Conservation (phyloP, 805 yeast genomes). For the Saturnispora dispora region DNA sequence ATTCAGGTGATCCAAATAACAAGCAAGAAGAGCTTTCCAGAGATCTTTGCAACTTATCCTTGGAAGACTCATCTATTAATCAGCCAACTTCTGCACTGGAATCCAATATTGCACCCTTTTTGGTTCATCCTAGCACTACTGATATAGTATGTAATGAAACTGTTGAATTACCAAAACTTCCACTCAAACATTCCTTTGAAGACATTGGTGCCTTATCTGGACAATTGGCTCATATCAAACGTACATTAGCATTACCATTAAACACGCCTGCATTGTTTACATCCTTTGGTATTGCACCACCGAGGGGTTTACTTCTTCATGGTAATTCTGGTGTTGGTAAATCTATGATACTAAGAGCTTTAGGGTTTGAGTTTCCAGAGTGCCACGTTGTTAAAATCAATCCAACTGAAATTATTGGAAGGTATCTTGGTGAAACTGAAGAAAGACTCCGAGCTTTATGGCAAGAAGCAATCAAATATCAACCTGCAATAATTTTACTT, state of each 20-base stretch:
- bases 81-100: not conserved
- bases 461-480: constrained; percentile 74
- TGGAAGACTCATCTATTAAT: not conserved
- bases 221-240: constrained; percentile 51
- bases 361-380: constrained; percentile 59
- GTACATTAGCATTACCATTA: constrained; percentile 73
- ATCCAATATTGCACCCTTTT: constrained; percentile 13
- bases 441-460: constrained; percentile 72
- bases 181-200: constrained; percentile 31
- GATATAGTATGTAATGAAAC: constrained; percentile 27
- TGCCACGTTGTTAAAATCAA: constrained; percentile 82
- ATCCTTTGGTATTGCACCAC: constrained; percentile 85
- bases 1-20: not conserved
- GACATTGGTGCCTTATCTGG: constrained; percentile 68
- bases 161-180: constrained; percentile 30
- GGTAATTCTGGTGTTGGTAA: constrained; percentile 99
- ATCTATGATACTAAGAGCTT: constrained; percentile 75
- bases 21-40: not conserved
- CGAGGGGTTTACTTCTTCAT: constrained; percentile 85
- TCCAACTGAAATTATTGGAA: constrained; percentile 88
- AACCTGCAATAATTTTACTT: constrained; percentile 80
- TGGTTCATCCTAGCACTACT: constrained; percentile 21
- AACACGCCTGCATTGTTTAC: constrained; percentile 67
- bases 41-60: not conserved
- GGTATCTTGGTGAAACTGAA: constrained; percentile 92